Evolutionary conservation across 2,329 filamentous ascomycete species (phyloP).

Genomic region (Berkeleyomyces rouxiae): DNA sequence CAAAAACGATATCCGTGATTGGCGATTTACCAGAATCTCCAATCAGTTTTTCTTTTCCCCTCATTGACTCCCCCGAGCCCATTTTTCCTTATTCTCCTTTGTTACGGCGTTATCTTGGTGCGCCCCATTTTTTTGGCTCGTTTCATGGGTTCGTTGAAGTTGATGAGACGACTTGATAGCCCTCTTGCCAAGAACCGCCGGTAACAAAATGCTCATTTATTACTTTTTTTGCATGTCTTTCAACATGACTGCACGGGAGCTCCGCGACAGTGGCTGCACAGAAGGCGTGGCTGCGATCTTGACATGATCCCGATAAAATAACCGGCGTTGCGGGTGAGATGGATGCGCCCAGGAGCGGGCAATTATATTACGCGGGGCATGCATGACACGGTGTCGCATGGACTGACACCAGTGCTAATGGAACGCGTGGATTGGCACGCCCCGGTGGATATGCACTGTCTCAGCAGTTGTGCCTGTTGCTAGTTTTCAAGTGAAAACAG

Average conservation of each 20-base stretch:
- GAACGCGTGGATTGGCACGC: background rate
- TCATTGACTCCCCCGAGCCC: background rate
- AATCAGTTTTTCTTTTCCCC: background rate
- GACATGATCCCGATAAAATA: background rate
- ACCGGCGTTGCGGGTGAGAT: background rate
- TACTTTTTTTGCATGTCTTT: background rate
- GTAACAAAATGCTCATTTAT: no score
- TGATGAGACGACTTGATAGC: no score
- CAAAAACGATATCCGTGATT: background rate
- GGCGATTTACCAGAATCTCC: background rate
- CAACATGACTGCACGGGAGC: background rate
- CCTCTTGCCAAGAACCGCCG: no score
- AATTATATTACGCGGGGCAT: background rate
- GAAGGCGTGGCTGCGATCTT: background rate
- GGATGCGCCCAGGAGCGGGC: background rate
- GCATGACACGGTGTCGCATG: background rate
- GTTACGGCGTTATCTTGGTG: background rate
- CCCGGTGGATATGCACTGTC: background rate
- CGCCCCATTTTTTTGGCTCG: background rate
- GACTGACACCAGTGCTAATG: background rate
- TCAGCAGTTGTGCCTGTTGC: background rate
- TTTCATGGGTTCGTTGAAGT: no score
- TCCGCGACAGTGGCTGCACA: background rate
- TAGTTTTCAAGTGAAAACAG: background rate
- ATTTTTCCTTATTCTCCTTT: background rate